Evolutionary conservation across 805 yeast genomes (phyloP), one percentile per base, ranked within the genome.

Genomic region (Wickerhamiella azyma): DNA sequence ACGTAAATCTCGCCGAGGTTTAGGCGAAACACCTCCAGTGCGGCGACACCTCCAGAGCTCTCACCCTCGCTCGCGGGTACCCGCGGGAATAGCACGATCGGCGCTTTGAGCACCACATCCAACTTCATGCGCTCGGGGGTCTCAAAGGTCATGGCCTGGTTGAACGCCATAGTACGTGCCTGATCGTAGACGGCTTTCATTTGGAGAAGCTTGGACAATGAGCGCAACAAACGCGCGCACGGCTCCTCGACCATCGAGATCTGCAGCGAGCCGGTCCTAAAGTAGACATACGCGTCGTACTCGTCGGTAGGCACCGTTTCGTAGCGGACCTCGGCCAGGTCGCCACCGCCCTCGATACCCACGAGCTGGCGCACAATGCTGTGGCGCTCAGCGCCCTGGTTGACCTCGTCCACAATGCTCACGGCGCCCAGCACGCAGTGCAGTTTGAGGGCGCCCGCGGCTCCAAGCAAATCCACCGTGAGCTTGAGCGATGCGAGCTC

Each of bases 171-270:
- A 55, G 81, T 85, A 48, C 97, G 73, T 0, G 97, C 94, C 17
- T 74, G 67, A 56, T 92, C 98, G 61, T 83, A 94, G n/a, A 88
- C 69, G 3, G 74, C 75, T 61, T 92, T 92, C 94, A 89, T 85
- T 53, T 74, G 74, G 48, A 77, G 80, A 56, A 94, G 83, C 53
- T 81, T 81, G 52, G 75, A 75, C 55, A 85, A 65, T 55, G 77
- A 89, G 9, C 72, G 68, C 26, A 81, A 56, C 9, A 94, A 72
- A 52, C 79, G 73, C 29, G 77, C 70, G 48, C 86, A 71, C 0
- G 96, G 81, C 49, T 77, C 81, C 55, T 89, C 95, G 16, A 85
- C 78, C 58, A 88, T 83, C 59, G 79, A 82, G 5, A 92, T 63
- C 48, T 74, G 76, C 53, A 85, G 66, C 0, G 95, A 76, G 0